Evolutionary conservation across 257 asterid species (phyloP), one percentile per base, ranked within the genome.

Genomic region (Haberlea rhodopensis): DNA sequence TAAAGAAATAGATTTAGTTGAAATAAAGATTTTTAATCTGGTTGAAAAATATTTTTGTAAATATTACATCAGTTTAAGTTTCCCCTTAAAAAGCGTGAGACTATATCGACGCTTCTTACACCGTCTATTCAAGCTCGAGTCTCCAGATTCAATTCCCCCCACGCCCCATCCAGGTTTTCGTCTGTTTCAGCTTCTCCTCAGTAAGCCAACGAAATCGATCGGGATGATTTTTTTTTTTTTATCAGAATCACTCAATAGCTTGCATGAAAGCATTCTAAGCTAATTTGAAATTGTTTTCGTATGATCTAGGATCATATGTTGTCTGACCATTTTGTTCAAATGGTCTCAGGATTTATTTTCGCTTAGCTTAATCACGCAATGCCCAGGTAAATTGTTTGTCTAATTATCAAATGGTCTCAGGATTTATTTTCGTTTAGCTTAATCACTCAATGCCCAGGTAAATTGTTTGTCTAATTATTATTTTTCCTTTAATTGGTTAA

Each of bases 361-460:
- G 40, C 5, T 58, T 48, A 71, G 53, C 77, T 66, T 43, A 57
- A 63, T 70, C 31, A 16, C 60, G 68, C 76, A 60, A 80, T 80
- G 85, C 85, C 85, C 74, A 80, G 85, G 85, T 72, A 57, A 43
- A 3, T 18, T 1, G 20, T 27, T 20, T 5, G 20, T 45, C 20
- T 31, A 10, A 63, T 27, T 11, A 1, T 34, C 19, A 16, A 43
- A 13, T 43, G 19, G 16, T 43, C 51, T 19, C 51, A 43, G 51
- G 51, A 15, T 43, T 13, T 43, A 4, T 15, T 43, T 49, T 20
- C 16, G 40, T 4, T 58, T 48, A 71, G 53, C 77, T 66, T 43
- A 57, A 63, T 70, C 31, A 16, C 60, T 65, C 76, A 60, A 80
- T 80, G 85, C 85, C 85, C 74, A 80, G 85, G 85, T 72, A 57